Evolutionary conservation across 2,329 filamentous ascomycete species (phyloP).

Genomic region (Alternaria viburni): DNA sequence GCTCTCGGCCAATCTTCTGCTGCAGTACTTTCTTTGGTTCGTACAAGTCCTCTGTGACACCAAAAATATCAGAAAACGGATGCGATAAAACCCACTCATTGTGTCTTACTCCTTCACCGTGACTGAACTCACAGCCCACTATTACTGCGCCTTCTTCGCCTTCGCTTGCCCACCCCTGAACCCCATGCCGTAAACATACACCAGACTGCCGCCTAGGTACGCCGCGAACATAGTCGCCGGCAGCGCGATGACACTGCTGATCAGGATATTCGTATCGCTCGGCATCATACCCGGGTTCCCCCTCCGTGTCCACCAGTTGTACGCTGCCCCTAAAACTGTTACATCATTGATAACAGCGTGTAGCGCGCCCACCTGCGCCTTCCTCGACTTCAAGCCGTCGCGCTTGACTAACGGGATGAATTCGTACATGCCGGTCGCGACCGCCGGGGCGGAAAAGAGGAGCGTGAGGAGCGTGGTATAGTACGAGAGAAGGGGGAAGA

Average conservation of each 20-base stretch:
- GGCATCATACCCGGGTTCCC: constrained; percentile 43
- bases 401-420: constrained; percentile 51
- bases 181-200: constrained; percentile 56
- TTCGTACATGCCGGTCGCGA: constrained; percentile 44
- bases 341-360: constrained; percentile 55
- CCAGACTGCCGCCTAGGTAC: constrained; percentile 53
- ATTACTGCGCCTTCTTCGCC: constrained; percentile 34
- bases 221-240: constrained; percentile 49
- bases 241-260: constrained; percentile 45
- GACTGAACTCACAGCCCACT: no score
- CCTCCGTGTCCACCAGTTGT: constrained; percentile 54
- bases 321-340: constrained; percentile 47
- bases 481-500: constrained; percentile 52
- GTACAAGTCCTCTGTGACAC: no score
- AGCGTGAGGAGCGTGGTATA: constrained; percentile 53
- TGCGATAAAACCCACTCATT: no score
- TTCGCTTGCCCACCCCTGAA: constrained; percentile 37
- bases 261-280: constrained; percentile 43
- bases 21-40: no score
- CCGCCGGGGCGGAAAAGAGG: constrained; percentile 40
- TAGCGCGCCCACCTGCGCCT: constrained; percentile 50
- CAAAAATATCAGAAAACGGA: no score
- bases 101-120: no score
- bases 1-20: no score
- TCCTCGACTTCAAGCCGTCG: constrained; percentile 51